Conservation (phyloP, 257 asterid genomes). For the Parsonsia alboflavescens region DNA sequence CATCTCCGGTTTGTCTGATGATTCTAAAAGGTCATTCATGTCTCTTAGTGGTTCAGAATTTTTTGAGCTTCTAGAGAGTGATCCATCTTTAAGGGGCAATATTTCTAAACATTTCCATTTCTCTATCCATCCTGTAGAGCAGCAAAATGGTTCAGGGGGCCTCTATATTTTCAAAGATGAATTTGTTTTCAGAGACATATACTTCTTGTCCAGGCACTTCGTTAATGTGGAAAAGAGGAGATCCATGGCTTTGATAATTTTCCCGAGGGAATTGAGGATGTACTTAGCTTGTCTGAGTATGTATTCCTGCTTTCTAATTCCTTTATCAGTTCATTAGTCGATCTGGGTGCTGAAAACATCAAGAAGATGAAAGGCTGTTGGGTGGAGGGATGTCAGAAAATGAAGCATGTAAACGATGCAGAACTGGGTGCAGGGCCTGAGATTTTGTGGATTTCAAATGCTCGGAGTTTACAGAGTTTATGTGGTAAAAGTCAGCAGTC, state of each 20-base stretch:
- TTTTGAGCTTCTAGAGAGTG: background rate
- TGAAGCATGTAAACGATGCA: constrained; percentile 8
- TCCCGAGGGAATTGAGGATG: constrained; percentile 1
- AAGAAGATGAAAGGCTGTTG: constrained; percentile 18
- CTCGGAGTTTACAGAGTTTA: constrained; percentile 10
- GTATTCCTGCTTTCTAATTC: constrained; percentile 9
- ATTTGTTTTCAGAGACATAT: constrained; percentile 5
- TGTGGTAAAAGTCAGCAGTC: background rate
- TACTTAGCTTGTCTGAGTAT: constrained; percentile 7
- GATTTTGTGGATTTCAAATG: constrained; percentile 17
- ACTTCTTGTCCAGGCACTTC: constrained; percentile 5
- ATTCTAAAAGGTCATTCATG: background rate
- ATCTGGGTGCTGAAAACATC: constrained; percentile 9
- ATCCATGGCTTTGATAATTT: constrained; percentile 15
- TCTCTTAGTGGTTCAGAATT: constrained; percentile 13
- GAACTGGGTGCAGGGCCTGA: background rate
- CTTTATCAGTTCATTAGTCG: constrained; percentile 15
- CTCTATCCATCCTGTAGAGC: constrained; percentile 13
- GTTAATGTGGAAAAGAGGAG: background rate
- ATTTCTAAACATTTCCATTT: constrained; percentile 10
- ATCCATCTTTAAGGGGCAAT: constrained; percentile 8
- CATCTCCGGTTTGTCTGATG: constrained; percentile 1
- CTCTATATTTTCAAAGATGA: constrained; percentile 4
- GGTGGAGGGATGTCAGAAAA: constrained; percentile 8
- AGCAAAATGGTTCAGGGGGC: constrained; percentile 10